Percentiles rank a stretch among this genome's conserved stretches.
Evolutionary conservation across 2,329 filamentous ascomycete species (phyloP).

Genomic region (Exophiala calicioides): DNA sequence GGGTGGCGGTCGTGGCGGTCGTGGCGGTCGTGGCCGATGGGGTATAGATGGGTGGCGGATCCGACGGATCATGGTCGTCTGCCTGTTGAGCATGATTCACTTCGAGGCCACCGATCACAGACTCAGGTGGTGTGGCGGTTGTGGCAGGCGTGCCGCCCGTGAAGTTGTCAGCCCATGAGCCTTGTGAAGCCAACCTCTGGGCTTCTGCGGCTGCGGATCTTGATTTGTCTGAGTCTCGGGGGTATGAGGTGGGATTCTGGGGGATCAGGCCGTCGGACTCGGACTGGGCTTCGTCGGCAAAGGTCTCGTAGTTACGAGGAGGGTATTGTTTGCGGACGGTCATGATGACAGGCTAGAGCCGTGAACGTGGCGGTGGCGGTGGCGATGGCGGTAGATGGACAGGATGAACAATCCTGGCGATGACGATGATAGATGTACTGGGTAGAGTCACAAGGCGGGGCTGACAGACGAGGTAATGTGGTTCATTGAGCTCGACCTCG

Average conservation of each 20-base stretch:
- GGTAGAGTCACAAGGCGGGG: slow-evolving; percentile 1
- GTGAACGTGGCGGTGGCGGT: background rate
- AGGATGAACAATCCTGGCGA: no score
- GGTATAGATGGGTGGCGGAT: slow-evolving; percentile 28
- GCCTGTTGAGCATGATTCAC: slow-evolving; percentile 12
- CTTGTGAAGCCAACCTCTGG: slow-evolving; percentile 25
- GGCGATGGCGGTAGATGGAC: background rate
- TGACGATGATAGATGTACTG: background rate
- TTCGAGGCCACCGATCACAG: slow-evolving; percentile 21
- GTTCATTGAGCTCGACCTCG: no score
- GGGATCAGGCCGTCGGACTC: background rate
- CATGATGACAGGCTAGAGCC: slow-evolving; percentile 12
- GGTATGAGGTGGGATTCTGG: slow-evolving; percentile 13
- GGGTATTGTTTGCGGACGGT: slow-evolving; percentile 25
- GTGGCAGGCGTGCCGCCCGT: slow-evolving; percentile 23
- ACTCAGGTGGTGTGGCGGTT: slow-evolving; percentile 20
- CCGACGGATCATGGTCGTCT: slow-evolving; percentile 19
- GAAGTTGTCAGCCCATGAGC: slow-evolving; percentile 27
- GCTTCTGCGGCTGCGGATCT: slow-evolving; percentile 26
- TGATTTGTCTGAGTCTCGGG: slow-evolving; percentile 24
- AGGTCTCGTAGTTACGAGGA: slow-evolving; percentile 25
- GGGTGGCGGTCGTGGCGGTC: slow-evolving; percentile 1
- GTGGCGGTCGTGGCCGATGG: slow-evolving; percentile 20
- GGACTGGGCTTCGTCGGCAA: slow-evolving; percentile 11
- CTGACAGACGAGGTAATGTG: no score